Evolutionary conservation across 768 basidiomycete species (phyloP).

Genomic region (Lepiota venenata): DNA sequence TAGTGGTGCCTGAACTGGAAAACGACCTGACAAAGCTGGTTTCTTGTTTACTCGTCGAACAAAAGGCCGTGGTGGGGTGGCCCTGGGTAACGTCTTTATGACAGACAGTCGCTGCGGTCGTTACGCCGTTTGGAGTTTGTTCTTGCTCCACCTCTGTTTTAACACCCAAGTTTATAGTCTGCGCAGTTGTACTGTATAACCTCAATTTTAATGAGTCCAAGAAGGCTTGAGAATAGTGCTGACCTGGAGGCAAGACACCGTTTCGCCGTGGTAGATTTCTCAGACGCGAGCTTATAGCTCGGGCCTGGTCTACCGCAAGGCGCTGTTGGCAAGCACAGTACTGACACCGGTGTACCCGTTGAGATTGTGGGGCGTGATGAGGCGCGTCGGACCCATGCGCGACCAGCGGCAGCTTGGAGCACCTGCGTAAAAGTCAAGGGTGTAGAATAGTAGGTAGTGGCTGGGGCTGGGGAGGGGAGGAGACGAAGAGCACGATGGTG

Average conservation of each 20-base stretch:
- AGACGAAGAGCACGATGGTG: conserved; percentile 41
- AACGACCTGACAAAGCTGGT: not conserved
- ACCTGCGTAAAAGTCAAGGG: conserved; percentile 31
- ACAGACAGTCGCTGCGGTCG: not conserved
- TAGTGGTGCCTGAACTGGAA: not conserved
- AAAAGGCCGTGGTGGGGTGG: not conserved
- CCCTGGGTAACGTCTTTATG: not conserved
- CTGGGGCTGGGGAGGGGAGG: conserved; percentile 19
- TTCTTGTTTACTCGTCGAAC: not conserved
- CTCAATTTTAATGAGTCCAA: not conserved
- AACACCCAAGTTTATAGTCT: not conserved
- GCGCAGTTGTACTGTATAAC: not conserved
- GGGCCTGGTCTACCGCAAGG: conserved; percentile 1
- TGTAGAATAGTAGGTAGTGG: conserved; percentile 16
- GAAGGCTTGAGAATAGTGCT: not conserved
- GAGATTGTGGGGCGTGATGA: conserved; percentile 9
- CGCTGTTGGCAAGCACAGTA: not conserved
- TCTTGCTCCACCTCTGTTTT: not conserved
- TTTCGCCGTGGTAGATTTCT: not conserved
- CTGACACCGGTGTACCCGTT: not conserved
- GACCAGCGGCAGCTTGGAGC: conserved; percentile 46
- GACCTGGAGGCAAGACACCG: conserved; percentile 1
- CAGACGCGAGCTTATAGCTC: not conserved
- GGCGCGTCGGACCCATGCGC: conserved; percentile 39
- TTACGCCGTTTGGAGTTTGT: not conserved